Evolutionary conservation across 176 grass and related monocot species (phyloP), one percentile per base, ranked within the genome.

Genomic region (Cocos nucifera): DNA sequence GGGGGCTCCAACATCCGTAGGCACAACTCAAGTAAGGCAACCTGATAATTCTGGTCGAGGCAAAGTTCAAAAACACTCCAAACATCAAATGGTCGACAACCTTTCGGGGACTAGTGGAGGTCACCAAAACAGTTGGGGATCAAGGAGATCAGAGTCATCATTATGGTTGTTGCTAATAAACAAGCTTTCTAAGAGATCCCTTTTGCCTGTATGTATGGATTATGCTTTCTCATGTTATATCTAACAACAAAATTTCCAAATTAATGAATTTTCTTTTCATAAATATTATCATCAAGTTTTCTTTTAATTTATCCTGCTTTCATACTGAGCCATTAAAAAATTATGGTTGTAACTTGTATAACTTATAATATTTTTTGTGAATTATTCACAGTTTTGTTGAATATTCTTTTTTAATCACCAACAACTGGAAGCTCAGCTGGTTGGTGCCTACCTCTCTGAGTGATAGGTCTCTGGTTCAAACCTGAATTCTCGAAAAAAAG

Each of bases 131-230:
- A 79, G 63, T 73, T 78, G 69, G 30, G 86, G 92, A 29, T 59
- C 81, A 60, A 82, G 62, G 75, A 88, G 92, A 88, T 80, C 78
- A 2, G 87, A 88, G 65, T 77, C 73, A 50, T 88, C 76, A 71
- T 72, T 77, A 48, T 96, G 92, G 92, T 72, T 90, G 78, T 75
- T 78, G 8, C 83, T 96, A 64, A 66, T 96, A 59, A 96, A 88
- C 76, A 87, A 90, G 26, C 92, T 96, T 76, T 63, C 78, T 49
- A 90, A 90, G 84, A 90, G 85, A 53, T 87, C 87, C 49, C 86
- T 88, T 50, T 82, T 96, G 62, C 87, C 92, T 82, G 92, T 90
- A 88, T 74, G 82, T 75, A 70, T 67, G 53, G 58, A 58, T 35
- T 55, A 56, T 59, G 50, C 35, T 51, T 60, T 66, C 19, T 83